These are phyloP conservation scores for Dinochytrium kinnereticum DNA, from an alignment of 371 early-diverging fungal species.

Conservation along the genomic window DNA sequence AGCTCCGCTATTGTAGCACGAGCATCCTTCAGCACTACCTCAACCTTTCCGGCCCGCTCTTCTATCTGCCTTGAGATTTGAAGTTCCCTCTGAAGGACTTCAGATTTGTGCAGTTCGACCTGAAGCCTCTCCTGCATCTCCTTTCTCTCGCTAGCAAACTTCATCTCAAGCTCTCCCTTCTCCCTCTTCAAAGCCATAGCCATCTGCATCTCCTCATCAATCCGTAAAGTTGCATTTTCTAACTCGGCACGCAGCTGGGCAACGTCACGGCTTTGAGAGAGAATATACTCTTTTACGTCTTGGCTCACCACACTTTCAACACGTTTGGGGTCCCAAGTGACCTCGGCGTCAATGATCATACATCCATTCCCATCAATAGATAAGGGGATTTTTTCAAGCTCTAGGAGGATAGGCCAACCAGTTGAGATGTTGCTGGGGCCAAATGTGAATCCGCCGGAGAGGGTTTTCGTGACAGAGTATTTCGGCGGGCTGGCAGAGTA, in stretches of 20 bases:
- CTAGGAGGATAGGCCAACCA: slow-evolving; percentile 44
- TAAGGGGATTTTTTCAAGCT: slow-evolving; percentile 11
- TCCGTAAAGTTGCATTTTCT: neutral
- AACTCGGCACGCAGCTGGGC: slow-evolving; percentile 2
- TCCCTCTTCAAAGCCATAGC: neutral
- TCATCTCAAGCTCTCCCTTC: neutral
- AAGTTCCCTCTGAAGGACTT: slow-evolving; percentile 28
- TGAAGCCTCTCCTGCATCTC: neutral
- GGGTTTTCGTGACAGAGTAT: slow-evolving; percentile 30
- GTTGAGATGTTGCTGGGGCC: slow-evolving; percentile 12
- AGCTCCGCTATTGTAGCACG: slow-evolving; percentile 30
- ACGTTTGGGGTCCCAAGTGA: slow-evolving; percentile 14
- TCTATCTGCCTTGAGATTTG: slow-evolving; percentile 23
- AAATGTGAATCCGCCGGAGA: slow-evolving; percentile 50
- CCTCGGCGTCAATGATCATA: slow-evolving; percentile 23
- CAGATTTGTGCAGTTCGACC: neutral
- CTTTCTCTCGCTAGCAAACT: neutral
- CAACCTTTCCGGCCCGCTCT: slow-evolving; percentile 8
- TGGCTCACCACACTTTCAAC: slow-evolving; percentile 15
- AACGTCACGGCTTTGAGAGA: neutral
- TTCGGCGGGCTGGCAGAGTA: neutral
- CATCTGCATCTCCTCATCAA: neutral
- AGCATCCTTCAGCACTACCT: slow-evolving; percentile 15
- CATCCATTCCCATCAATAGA: slow-evolving; percentile 21
- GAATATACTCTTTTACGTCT: neutral